These are phyloP conservation scores for Inosperma sp. DNA, from an alignment of 768 basidiomycete genomes.

Conservation along the genomic window DNA sequence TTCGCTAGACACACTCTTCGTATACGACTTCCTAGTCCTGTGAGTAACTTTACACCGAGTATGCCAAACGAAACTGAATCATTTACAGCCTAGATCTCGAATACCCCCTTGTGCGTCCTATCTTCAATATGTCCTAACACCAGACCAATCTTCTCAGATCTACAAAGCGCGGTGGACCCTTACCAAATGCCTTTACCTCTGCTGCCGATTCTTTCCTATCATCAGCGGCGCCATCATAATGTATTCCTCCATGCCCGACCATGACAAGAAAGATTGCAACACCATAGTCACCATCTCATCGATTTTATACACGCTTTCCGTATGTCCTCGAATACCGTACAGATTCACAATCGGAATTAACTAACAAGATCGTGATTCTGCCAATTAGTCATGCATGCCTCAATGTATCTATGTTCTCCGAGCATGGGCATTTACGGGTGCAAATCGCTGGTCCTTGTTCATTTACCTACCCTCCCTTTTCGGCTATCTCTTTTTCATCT, in stretches of 20 bases:
- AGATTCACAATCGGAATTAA: neutral
- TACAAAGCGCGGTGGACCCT: slow-evolving; percentile 31
- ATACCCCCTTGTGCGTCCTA: too few relatives aligned
- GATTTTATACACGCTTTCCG: neutral
- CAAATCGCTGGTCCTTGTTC: neutral
- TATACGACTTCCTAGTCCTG: too few relatives aligned
- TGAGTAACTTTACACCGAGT: too few relatives aligned
- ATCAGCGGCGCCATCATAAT: slow-evolving; percentile 30
- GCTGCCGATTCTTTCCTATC: slow-evolving; percentile 38
- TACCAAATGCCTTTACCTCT: slow-evolving; percentile 33
- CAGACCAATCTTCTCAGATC: slow-evolving; percentile 22
- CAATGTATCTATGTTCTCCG: slow-evolving; percentile 6
- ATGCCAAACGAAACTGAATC: too few relatives aligned
- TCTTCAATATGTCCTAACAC: too few relatives aligned
- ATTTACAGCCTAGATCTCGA: too few relatives aligned
- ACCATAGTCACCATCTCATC: slow-evolving; percentile 3
- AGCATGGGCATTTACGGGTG: slow-evolving; percentile 6
- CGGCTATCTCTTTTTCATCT: neutral
- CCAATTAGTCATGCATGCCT: neutral
- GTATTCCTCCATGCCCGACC: slow-evolving; percentile 29
- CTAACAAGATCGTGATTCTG: neutral
- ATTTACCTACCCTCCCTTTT: neutral
- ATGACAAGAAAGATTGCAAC: slow-evolving; percentile 25
- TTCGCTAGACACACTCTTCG: too few relatives aligned
- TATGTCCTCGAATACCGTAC: slow-evolving; percentile 1